Conservation (phyloP, 2,329 filamentous ascomycete genomes). For the Cercospora berteroae region DNA sequence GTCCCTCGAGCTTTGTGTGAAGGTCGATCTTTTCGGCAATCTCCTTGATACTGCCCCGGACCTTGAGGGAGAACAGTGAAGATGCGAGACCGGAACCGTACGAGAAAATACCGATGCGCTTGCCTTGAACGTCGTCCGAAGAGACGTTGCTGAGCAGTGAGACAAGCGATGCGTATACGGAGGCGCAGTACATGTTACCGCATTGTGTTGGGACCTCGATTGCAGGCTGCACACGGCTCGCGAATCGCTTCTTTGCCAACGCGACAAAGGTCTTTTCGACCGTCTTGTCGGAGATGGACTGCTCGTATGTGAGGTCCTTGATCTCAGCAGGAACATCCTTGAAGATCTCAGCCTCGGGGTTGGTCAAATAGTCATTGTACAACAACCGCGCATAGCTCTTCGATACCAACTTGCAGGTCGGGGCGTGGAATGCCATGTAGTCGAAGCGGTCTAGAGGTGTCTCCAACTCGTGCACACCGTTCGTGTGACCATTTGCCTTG, state of each 20-base stretch:
- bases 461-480: conserved; percentile 44
- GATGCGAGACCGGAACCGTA: conserved; percentile 54
- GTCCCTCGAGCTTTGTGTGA: conserved; percentile 46
- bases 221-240: conserved; percentile 49
- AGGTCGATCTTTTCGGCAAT: conserved; percentile 50
- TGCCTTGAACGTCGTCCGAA: conserved; percentile 48
- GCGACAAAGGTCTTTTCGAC: conserved; percentile 55
- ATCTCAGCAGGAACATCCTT: conserved; percentile 51
- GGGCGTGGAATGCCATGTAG: conserved; percentile 56
- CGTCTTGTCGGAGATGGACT: conserved; percentile 52
- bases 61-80: conserved; percentile 51
- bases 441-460: conserved; percentile 54
- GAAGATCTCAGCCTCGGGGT: conserved; percentile 50
- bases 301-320: conserved; percentile 47
- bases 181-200: conserved; percentile 57
- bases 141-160: conserved; percentile 49
- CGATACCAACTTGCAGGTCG: conserved; percentile 55
- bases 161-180: conserved; percentile 52
- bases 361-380: conserved; percentile 52
- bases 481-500: conserved; percentile 42
- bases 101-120: conserved; percentile 53
- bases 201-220: conserved; percentile 53
- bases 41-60: conserved; percentile 48
- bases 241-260: conserved; percentile 53
- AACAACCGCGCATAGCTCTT: conserved; percentile 54